Base-by-base conservation (phyloP, 2,329 filamentous ascomycete genomes). In the Phialemoniopsis sp. region DNA sequence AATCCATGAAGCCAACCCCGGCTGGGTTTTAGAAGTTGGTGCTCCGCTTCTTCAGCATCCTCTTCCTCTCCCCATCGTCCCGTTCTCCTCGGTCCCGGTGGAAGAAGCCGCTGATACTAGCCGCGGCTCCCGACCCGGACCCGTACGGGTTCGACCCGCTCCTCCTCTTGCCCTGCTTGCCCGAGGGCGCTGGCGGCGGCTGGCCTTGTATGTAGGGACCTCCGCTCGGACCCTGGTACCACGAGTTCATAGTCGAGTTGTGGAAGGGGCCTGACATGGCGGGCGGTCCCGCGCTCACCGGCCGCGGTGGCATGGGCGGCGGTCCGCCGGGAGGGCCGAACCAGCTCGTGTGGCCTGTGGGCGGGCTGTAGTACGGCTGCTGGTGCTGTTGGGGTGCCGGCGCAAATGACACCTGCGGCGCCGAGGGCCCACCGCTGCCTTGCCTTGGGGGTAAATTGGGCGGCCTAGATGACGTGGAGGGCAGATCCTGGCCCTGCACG, bases 281-380 rank as follows among this genome's bases (percentile, higher is more conserved):
- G 10, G 45, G 53, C 5, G 72, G 68, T 1, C 67, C 72, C 10
- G 65, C 67, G 44, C 73, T 78, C 29, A 62, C 50, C 2, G 74
- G 74, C n/a, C 73, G 56, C 1, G 63, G 59, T 2, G 72, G 72
- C 16, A 55, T 53, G 15, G 37, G 38, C 8, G 46, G 47, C 41
- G 36, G 57, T 47, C 30, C 51, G 39, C 39, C 36, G 2, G 28
- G 18, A 6, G 17, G 32, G 10, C 33, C 5, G 16, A 35, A 29
- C 29, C 30, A 30, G 29, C 39, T 31, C 32, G 34, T 43, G 21
- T 44, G 45, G 19, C 37, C 37, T 13, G 37, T 38, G 16, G 49
- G 49, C 3, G 21, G 21, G 21, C 21, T 26, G 21, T 47, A 44
- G 9, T 62, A 59, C 21, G 60, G 49, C 33, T 55, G 50, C n/a